phyloP scores from a whole-genome alignment of 2,329 filamentous ascomycete genomes.

The Cercospora janseana region DNA sequence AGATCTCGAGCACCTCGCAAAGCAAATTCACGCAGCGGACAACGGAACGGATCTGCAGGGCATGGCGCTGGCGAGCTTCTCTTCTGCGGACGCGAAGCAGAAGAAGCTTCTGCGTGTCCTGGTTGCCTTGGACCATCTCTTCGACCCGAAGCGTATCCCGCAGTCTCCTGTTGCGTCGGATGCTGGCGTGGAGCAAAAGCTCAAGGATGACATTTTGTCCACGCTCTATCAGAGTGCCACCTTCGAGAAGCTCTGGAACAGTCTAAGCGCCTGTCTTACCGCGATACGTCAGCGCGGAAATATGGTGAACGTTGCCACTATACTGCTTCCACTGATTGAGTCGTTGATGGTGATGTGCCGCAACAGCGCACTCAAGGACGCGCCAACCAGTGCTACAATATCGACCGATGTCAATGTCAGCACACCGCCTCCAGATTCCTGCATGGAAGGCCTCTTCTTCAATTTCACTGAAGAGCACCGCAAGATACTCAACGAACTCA shows the following conservation, averaged over 20 bases:
- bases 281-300: conserved; percentile 89
- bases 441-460: conserved; percentile 91
- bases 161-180: conserved; percentile 16
- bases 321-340: conserved; percentile 89
- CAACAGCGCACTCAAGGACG: conserved; percentile 80
- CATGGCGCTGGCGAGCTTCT: conserved; percentile 90
- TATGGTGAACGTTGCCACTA: conserved; percentile 96
- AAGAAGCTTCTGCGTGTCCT: conserved; percentile 90
- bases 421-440: conserved; percentile 74
- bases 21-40: conserved; percentile 80
- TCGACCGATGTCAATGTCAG: conserved; percentile 51
- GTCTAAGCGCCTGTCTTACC: conserved; percentile 81
- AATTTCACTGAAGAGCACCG: conserved; percentile 96
- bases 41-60: conserved; percentile 94
- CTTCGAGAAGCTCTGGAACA: conserved; percentile 88
- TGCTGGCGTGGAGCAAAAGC: conserved; percentile 54
- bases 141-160: conserved; percentile 67
- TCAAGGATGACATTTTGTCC: conserved; percentile 79
- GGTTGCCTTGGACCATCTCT: conserved; percentile 92
- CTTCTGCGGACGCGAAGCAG: conserved; percentile 91
- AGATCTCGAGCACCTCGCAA: conserved; percentile 80
- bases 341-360: conserved; percentile 99
- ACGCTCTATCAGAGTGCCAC: conserved; percentile 87
- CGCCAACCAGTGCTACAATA: conserved; percentile 52
- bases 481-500: conserved; percentile 95